Conservation (phyloP, 1,284 basidiomycete genomes). For the Heimioporus punctisporus region DNA sequence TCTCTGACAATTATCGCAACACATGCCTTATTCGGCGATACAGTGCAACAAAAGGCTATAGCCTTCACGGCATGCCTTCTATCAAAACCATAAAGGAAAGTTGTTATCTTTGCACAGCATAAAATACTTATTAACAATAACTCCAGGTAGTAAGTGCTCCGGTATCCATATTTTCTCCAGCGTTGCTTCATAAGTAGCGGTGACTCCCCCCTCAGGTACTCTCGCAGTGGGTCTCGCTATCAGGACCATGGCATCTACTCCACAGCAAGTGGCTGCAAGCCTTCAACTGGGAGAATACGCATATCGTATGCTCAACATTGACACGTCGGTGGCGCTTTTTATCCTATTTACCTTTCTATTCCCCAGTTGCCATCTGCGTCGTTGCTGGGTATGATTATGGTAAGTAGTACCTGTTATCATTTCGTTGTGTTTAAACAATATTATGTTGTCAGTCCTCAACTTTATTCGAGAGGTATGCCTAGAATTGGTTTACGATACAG, state of each 20-base stretch:
- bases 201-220: no score
- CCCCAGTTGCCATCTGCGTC: background rate
- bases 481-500: background rate
- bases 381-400: background rate
- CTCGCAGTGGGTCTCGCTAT: no score
- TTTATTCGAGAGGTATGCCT: background rate
- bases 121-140: no score
- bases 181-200: no score
- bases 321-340: background rate
- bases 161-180: no score
- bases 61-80: no score
- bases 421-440: background rate
- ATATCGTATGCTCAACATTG: background rate
- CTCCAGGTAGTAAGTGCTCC: no score
- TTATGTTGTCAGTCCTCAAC: background rate
- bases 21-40: no score
- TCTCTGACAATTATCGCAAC: no score
- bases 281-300: background rate
- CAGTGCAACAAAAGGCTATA: no score
- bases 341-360: background rate
- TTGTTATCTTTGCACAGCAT: no score
- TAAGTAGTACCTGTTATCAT: background rate
- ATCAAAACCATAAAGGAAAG: no score
- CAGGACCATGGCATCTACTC: background rate
- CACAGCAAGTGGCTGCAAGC: background rate